phyloP scores from a whole-genome alignment of 257 asterid species.

The Parsonsia alboflavescens region DNA sequence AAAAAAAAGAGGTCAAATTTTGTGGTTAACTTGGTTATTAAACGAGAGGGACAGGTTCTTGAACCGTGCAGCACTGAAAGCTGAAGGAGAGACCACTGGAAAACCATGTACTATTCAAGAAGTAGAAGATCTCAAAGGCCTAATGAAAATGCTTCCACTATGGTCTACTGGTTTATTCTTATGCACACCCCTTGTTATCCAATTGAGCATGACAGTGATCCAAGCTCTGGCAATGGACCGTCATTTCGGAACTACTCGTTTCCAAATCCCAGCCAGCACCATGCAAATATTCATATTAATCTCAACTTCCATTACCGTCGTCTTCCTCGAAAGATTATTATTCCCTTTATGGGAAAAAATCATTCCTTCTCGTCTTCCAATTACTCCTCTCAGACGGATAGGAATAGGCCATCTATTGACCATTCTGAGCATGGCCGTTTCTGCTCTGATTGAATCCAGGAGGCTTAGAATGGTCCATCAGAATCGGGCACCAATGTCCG shows the following conservation, averaged over 20 bases:
- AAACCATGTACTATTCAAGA: constrained; percentile 41
- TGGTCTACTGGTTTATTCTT: constrained; percentile 68
- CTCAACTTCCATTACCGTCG: constrained; percentile 42
- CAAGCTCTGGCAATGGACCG: constrained; percentile 12
- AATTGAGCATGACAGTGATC: constrained; percentile 42
- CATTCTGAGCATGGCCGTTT: constrained; percentile 40
- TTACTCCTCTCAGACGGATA: constrained; percentile 51
- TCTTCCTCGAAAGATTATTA: constrained; percentile 39
- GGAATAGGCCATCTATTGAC: constrained; percentile 52
- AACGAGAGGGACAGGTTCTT: constrained; percentile 58
- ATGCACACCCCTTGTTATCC: constrained; percentile 58
- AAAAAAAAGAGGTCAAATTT: too few species aligned
- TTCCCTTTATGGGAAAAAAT: constrained; percentile 43
- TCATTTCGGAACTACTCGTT: constrained; percentile 30
- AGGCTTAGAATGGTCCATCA: constrained; percentile 13
- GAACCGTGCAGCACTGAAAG: constrained; percentile 55
- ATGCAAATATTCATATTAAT: constrained; percentile 44
- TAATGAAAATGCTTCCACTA: constrained; percentile 50
- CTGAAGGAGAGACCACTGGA: constrained; percentile 44
- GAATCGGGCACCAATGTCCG: background rate
- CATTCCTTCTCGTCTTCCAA: constrained; percentile 25
- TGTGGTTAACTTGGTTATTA: too few species aligned
- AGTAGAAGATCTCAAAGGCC: constrained; percentile 60
- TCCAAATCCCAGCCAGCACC: constrained; percentile 64
- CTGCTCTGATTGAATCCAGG: constrained; percentile 41